Percentiles rank a stretch among this genome's conserved stretches.
phyloP scores from a whole-genome alignment of 371 early-diverging fungal species.

The Actinomortierella ambigua region DNA sequence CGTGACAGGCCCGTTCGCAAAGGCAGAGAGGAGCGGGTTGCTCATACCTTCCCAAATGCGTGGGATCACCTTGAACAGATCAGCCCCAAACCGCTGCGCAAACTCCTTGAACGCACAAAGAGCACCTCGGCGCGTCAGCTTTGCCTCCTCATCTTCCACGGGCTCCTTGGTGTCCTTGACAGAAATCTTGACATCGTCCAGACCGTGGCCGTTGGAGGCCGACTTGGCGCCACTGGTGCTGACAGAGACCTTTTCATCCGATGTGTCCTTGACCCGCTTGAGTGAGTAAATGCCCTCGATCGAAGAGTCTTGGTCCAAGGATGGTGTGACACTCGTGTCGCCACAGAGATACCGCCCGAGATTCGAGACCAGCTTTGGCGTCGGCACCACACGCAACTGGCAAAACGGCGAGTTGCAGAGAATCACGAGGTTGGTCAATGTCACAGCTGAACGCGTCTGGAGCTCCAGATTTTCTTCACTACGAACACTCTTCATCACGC shows the following conservation, averaged over 20 bases:
- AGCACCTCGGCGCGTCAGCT: constrained; percentile 84
- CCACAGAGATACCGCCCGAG: constrained; percentile 85
- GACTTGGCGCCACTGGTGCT: constrained; percentile 27
- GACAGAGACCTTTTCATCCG: constrained; percentile 11
- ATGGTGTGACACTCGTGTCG: constrained; percentile 76
- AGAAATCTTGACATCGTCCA: constrained; percentile 53
- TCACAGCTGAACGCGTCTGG: constrained; percentile 67
- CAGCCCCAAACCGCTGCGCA: constrained; percentile 73
- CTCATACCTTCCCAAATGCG: constrained; percentile 80
- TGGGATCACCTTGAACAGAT: constrained; percentile 75
- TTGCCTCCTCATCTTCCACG: constrained; percentile 55
- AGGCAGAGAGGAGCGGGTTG: constrained; percentile 48
- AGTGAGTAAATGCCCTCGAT: constrained; percentile 72
- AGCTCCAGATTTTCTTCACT: constrained; percentile 74
- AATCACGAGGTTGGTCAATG: constrained; percentile 58
- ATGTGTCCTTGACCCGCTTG: constrained; percentile 51
- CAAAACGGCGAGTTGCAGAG: constrained; percentile 55
- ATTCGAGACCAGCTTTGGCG: constrained; percentile 90
- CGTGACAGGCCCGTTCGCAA: constrained; percentile 32
- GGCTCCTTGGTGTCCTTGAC: constrained; percentile 49
- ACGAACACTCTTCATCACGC: constrained; percentile 90
- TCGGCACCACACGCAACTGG: constrained; percentile 56
- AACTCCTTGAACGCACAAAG: constrained; percentile 71
- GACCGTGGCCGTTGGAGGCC: constrained; percentile 26
- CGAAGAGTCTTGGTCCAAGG: constrained; percentile 59